Base-by-base conservation (phyloP, 257 asterid genomes). In the Verbascum thapsus region DNA sequence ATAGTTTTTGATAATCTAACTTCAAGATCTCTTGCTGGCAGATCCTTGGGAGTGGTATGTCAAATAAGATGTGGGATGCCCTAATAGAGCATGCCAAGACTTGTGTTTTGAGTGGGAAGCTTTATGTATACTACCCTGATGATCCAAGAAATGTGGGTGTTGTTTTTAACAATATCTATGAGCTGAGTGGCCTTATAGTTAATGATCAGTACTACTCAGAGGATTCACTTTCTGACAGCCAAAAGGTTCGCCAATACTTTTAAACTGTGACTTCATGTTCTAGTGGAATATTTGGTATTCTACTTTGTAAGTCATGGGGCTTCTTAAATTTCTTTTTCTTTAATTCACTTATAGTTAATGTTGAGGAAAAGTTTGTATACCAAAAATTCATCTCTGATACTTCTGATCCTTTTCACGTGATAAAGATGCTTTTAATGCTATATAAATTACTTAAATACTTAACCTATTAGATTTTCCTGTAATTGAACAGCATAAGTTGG, bases 1-100 rank as follows among this genome's bases (percentile, higher is more conserved):
- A 4, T 50, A 49, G 37, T 54, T 23, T 57, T 38, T 69, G 22
- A 50, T 52, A 19, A 3, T 43, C 15, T 74, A 42, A 20, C 53
- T 23, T 17, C 12, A 43, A 17, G 35, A 23, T 48, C 30, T 42
- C 43, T 51, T 61, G 47, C 65, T 52, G 50, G 69, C 91, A 94
- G 99, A 90, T 80, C 53, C 95, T 94, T 51, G 99, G 99, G 57
- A 90, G 88, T 73, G 97, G 99, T 44, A 94, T 94, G 99, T 94
- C 99, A 57, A 94, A 90, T 76, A 94, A 82, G 84, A 90, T 94
- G 99, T 94, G 99, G 99, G 97, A 94, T 52, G 91, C 96, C 38
- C 94, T 94, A 58, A 75, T 87, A 67, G 95, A 94, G 72, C 99
- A 94, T 63, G 85, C 97, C 53, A 89, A 94, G 78, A 94, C 99